Conservation (phyloP, 208 protist species). For the Trypanosoma platydactyli region DNA sequence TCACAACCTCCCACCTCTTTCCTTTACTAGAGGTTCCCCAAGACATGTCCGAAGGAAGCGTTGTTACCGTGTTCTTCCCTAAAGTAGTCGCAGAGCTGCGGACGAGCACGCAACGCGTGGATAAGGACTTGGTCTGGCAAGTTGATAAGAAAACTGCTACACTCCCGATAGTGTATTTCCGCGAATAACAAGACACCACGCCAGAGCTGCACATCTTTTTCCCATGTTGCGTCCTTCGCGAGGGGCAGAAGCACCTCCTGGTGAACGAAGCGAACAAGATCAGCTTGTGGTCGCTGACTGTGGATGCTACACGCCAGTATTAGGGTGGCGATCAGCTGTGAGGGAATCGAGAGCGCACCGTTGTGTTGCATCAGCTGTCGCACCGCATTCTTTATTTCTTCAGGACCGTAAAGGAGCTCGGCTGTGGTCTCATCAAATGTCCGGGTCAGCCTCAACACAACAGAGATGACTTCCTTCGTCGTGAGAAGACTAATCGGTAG, state of each 20-base stretch:
- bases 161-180: constrained; percentile 71
- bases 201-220: constrained; percentile 69
- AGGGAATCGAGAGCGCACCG: constrained; percentile 39
- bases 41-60: constrained; percentile 69
- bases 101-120: constrained; percentile 51
- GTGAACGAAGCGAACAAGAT: constrained; percentile 60
- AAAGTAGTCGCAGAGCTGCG: constrained; percentile 51
- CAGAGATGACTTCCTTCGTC: constrained; percentile 56
- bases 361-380: constrained; percentile 45
- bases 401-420: constrained; percentile 53
- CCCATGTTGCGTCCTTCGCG: constrained; percentile 52
- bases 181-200: constrained; percentile 66
- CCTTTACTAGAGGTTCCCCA: constrained; percentile 49
- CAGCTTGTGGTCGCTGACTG: constrained; percentile 29
- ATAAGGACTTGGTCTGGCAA: constrained; percentile 74
- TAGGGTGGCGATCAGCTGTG: constrained; percentile 81
- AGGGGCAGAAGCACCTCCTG: constrained; percentile 58
- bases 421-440: constrained; percentile 47
- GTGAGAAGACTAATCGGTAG: constrained; percentile 54
- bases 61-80: constrained; percentile 78
- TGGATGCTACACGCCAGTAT: constrained; percentile 40
- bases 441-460: constrained; percentile 60
- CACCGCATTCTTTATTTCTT: constrained; percentile 57
- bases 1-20: background rate
- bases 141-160: constrained; percentile 70